Evolutionary conservation across 2,329 filamentous ascomycete genomes (phyloP).

Genomic region (Aspergillus niger): DNA sequence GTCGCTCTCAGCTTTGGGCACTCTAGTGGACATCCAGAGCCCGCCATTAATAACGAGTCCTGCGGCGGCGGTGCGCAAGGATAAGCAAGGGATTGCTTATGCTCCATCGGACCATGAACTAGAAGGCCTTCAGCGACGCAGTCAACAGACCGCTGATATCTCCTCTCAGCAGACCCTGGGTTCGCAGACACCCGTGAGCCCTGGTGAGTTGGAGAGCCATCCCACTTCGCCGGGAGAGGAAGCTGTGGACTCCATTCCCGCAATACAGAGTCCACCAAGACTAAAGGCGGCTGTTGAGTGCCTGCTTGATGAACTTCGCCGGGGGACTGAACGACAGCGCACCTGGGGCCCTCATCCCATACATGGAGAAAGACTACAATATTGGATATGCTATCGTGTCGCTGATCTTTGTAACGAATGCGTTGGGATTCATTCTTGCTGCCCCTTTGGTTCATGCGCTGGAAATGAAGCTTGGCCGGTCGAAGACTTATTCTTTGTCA

Average conservation of each 20-base stretch:
- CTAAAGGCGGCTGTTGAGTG: conserved; percentile 65
- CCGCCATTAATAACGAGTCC: conserved; percentile 38
- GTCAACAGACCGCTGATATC: conserved; percentile 1
- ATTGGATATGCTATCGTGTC: conserved; percentile 80
- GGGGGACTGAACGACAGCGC: conserved; percentile 75
- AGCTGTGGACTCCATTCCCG: conserved; percentile 30
- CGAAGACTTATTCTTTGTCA: conserved; percentile 61
- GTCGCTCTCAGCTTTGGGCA: conserved; percentile 39
- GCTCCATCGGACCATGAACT: conserved; percentile 26
- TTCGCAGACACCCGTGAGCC: conserved; percentile 19
- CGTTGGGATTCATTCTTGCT: conserved; percentile 72
- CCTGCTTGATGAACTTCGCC: conserved; percentile 66
- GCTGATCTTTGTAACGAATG: conserved; percentile 77
- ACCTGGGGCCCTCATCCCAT: conserved; percentile 76
- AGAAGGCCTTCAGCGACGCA: conserved; percentile 18
- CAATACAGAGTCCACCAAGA: conserved; percentile 40
- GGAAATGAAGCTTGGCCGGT: conserved; percentile 64
- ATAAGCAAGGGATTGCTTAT: conserved; percentile 24
- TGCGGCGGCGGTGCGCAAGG: conserved; percentile 36
- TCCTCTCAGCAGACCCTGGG: not conserved
- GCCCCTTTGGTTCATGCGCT: conserved; percentile 70
- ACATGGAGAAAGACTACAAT: conserved; percentile 73
- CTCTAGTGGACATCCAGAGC: conserved; percentile 48
- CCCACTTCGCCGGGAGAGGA: conserved; percentile 12
- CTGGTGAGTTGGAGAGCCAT: conserved; percentile 31